Percentiles rank a stretch among this genome's conserved stretches.
Evolutionary conservation across 257 asterid genomes (phyloP).

Genomic region (Ballota nigra): DNA sequence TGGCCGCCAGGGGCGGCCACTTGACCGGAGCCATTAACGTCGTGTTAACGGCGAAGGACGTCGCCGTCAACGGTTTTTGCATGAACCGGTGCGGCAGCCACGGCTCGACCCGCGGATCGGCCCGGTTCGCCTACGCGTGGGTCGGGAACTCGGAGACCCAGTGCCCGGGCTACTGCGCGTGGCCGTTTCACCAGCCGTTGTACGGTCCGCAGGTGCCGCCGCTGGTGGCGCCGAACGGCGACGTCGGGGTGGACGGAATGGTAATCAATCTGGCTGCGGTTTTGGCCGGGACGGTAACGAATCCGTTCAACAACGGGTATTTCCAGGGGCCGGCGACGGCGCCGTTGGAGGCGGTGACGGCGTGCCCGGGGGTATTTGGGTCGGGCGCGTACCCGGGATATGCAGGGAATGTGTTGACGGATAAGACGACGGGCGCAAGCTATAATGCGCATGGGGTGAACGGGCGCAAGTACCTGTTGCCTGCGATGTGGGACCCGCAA

Average conservation of each 20-base stretch:
- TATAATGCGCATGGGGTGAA: constrained; percentile 72
- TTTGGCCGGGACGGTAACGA: constrained; percentile 84
- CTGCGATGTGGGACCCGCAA: constrained; percentile 95
- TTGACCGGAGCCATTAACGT: constrained; percentile 48
- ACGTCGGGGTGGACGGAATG: constrained; percentile 89
- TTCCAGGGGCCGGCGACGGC: constrained; percentile 82
- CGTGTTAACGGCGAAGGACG: constrained; percentile 73
- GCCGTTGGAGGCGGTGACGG: constrained; percentile 90
- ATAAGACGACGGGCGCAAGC: constrained; percentile 66
- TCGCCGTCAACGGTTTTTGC: constrained; percentile 66
- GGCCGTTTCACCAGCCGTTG: constrained; percentile 88
- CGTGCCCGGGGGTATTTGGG: constrained; percentile 79
- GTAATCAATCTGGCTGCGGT: constrained; percentile 71
- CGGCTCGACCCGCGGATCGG: constrained; percentile 54
- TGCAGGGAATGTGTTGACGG: constrained; percentile 53
- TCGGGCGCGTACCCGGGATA: constrained; percentile 85
- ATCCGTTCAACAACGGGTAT: constrained; percentile 73
- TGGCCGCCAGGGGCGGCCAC: constrained; percentile 65
- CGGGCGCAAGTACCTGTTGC: constrained; percentile 68
- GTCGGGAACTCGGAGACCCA: constrained; percentile 76
- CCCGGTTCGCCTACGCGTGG: constrained; percentile 80
- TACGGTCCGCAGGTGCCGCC: constrained; percentile 88
- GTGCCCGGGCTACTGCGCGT: constrained; percentile 89
- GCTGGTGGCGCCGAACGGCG: constrained; percentile 69
- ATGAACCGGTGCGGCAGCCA: constrained; percentile 74